phyloP scores from a whole-genome alignment of 129 eudicot species.

The Flaveria bidentis region DNA sequence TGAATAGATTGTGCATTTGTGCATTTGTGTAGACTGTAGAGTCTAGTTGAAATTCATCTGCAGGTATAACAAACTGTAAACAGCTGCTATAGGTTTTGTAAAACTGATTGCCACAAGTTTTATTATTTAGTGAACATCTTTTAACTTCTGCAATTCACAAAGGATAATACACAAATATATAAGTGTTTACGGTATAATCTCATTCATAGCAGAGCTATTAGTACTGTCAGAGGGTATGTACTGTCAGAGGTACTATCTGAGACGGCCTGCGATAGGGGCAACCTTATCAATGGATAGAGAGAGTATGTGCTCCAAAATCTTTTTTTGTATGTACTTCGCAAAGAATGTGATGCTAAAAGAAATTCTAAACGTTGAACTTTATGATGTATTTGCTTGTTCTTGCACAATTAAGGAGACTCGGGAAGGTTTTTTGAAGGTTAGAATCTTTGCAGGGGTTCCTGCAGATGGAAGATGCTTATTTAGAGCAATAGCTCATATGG shows the following conservation, averaged over 20 bases:
- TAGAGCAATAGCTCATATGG: constrained; percentile 84
- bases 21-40: not conserved
- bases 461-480: constrained; percentile 88
- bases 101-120: not conserved
- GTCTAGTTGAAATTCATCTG: not conserved
- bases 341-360: not conserved
- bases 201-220: too few relatives aligned
- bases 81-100: not conserved
- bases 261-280: too few relatives aligned
- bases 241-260: too few relatives aligned
- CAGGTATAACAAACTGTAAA: not conserved
- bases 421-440: constrained; percentile 5
- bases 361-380: not conserved
- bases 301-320: too few relatives aligned
- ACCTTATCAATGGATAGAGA: too few relatives aligned
- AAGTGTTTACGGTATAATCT: too few relatives aligned
- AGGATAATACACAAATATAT: too few relatives aligned
- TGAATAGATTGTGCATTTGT: not conserved
- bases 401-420: not conserved
- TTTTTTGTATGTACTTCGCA: too few relatives aligned
- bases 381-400: not conserved
- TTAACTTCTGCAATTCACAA: too few relatives aligned
- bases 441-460: constrained; percentile 51
- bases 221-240: too few relatives aligned
- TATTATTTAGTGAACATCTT: too few relatives aligned